Percentiles rank a stretch among this genome's conserved stretches.
phyloP scores from a whole-genome alignment of 495 filamentous ascomycete species.

The Trichoderma reesei region DNA sequence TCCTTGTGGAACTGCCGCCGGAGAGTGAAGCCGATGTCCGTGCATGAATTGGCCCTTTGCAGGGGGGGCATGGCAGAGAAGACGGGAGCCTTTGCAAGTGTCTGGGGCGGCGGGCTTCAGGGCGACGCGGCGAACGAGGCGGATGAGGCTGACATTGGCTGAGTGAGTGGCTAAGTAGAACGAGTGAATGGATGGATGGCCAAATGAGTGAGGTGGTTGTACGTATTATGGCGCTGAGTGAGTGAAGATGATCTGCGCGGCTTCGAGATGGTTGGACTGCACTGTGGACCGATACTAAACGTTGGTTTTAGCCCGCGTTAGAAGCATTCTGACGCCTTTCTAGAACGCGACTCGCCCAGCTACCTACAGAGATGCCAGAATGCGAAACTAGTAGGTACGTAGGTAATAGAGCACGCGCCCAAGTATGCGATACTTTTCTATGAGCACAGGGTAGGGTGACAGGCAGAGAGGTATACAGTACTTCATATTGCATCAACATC shows the following conservation, averaged over 20 bases:
- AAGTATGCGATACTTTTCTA: too few relatives aligned
- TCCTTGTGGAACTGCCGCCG: slow-evolving; percentile 71
- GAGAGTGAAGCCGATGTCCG: slow-evolving; percentile 79
- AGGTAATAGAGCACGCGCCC: too few relatives aligned
- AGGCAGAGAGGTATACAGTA: too few relatives aligned
- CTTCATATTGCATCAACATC: too few relatives aligned
- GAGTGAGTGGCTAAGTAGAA: background rate
- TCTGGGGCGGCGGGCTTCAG: background rate
- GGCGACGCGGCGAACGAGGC: background rate
- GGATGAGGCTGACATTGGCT: background rate
- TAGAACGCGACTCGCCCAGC: slow-evolving; percentile 2
- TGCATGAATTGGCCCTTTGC: slow-evolving; percentile 34
- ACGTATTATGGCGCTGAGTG: background rate
- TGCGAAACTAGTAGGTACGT: too few relatives aligned
- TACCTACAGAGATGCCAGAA: background rate
- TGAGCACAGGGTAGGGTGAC: too few relatives aligned
- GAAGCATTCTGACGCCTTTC: background rate
- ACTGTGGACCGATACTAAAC: background rate
- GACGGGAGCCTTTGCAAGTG: background rate
- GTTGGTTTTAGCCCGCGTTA: background rate
- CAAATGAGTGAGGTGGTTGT: too few relatives aligned
- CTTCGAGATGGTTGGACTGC: background rate
- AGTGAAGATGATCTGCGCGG: background rate
- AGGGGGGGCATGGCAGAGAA: slow-evolving; percentile 28
- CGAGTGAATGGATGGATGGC: background rate